Conservation (phyloP, 805 yeast species). For the Scheffersomyces spartinae region DNA sequence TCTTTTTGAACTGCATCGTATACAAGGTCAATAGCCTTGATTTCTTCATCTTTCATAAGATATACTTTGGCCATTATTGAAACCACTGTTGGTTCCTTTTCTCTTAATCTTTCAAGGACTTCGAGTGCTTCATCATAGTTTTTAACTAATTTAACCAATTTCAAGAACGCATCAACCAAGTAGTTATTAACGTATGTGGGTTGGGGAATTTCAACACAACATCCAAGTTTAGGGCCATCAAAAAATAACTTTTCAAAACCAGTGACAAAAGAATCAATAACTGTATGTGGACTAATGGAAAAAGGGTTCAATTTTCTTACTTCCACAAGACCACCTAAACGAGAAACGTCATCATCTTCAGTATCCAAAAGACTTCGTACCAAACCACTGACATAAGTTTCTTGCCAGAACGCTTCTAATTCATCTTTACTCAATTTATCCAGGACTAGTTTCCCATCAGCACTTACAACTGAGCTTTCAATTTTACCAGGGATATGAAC, state of each 20-base stretch:
- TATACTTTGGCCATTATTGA: slow-evolving; percentile 44
- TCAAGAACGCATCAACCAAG: slow-evolving; percentile 64
- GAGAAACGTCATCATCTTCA: slow-evolving; percentile 74
- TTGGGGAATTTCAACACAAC: slow-evolving; percentile 52
- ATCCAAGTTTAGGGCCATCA: slow-evolving; percentile 58
- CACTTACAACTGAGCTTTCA: slow-evolving; percentile 35
- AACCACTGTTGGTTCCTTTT: slow-evolving; percentile 44
- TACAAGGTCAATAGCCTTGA: slow-evolving; percentile 42
- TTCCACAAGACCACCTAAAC: slow-evolving; percentile 71
- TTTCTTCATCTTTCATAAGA: slow-evolving; percentile 45
- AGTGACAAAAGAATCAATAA: slow-evolving; percentile 42
- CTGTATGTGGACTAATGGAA: slow-evolving; percentile 27
- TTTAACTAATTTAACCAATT: slow-evolving; percentile 54
- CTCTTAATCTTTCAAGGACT: slow-evolving; percentile 40
- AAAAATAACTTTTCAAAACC: slow-evolving; percentile 59
- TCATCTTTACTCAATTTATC: slow-evolving; percentile 43
- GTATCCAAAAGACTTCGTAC: slow-evolving; percentile 58
- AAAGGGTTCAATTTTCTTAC: slow-evolving; percentile 78
- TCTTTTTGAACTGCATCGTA: slow-evolving; percentile 36
- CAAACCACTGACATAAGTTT: slow-evolving; percentile 55
- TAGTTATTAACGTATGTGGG: slow-evolving; percentile 57
- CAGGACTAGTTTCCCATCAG: slow-evolving; percentile 40
- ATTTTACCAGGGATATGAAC: slow-evolving; percentile 72
- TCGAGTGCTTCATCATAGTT: slow-evolving; percentile 49
- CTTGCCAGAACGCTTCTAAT: slow-evolving; percentile 37